Evolutionary conservation across 495 filamentous ascomycete species (phyloP).

Genomic region (Margaritispora aquatica): DNA sequence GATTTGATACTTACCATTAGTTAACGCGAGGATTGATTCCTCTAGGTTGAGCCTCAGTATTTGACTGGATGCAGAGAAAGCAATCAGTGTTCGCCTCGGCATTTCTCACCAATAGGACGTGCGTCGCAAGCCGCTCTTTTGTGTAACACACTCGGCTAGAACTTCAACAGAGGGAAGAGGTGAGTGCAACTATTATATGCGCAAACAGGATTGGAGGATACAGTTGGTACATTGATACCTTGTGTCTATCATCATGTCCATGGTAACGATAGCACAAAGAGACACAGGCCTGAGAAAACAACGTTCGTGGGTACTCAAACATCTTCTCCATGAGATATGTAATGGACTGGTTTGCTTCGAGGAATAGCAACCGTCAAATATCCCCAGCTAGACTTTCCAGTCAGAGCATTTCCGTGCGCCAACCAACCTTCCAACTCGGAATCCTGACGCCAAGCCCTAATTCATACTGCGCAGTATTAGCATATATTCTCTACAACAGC

Average conservation of each 20-base stretch:
- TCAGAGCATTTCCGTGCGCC: slow-evolving; percentile 19
- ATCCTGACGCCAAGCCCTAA: slow-evolving; percentile 16
- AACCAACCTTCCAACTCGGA: slow-evolving; percentile 15
- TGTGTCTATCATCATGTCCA: not conserved
- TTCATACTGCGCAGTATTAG: too few species aligned
- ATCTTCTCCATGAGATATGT: slow-evolving; percentile 18
- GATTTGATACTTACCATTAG: not conserved
- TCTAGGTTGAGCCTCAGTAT: not conserved
- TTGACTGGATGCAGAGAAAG: not conserved
- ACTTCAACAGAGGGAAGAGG: not conserved
- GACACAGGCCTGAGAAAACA: not conserved
- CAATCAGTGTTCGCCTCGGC: not conserved
- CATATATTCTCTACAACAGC: too few species aligned
- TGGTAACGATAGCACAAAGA: not conserved
- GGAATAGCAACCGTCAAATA: slow-evolving; percentile 10
- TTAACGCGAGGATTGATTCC: not conserved
- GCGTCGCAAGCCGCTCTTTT: not conserved
- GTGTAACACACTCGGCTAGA: not conserved
- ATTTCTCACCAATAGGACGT: not conserved
- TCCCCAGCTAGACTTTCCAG: slow-evolving; percentile 14
- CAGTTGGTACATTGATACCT: not conserved
- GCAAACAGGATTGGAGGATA: not conserved
- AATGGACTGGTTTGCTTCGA: slow-evolving; percentile 22
- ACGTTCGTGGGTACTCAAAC: slow-evolving; percentile 1
- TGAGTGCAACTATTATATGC: not conserved